These are phyloP conservation scores for Pyrus betulifolia DNA, from an alignment of 306 rosid genomes.

Conservation along the genomic window DNA sequence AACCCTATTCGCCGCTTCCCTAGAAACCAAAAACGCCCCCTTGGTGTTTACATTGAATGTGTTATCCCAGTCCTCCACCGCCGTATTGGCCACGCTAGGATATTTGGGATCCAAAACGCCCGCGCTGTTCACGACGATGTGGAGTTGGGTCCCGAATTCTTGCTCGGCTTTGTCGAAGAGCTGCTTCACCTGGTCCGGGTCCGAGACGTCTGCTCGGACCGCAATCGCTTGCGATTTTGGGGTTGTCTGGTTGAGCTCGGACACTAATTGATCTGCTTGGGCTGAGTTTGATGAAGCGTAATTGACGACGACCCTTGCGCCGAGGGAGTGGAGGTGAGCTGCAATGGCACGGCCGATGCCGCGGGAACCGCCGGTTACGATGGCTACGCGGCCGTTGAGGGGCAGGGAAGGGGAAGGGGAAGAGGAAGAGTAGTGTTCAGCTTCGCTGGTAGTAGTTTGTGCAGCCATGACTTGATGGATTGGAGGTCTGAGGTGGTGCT, in stretches of 20 bases:
- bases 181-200: conserved; percentile 30
- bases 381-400: conserved; percentile 33
- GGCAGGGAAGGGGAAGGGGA: conserved; percentile 10
- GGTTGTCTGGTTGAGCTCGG: conserved; percentile 20
- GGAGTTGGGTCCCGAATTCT: conserved; percentile 16
- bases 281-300: conserved; percentile 17
- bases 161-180: conserved; percentile 34
- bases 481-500: not conserved
- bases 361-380: conserved; percentile 44
- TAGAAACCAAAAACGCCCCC: conserved; percentile 32
- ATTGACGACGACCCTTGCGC: conserved; percentile 37
- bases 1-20: conserved; percentile 33
- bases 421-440: not conserved
- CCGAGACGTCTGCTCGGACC: conserved; percentile 30
- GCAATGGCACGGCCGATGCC: conserved; percentile 49
- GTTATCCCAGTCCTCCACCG: conserved; percentile 29
- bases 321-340: conserved; percentile 43
- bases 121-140: conserved; percentile 34
- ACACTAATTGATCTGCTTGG: conserved; percentile 30
- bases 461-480: not conserved
- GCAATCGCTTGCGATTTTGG: conserved; percentile 20
- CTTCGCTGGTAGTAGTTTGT: not conserved
- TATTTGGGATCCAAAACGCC: conserved; percentile 35
- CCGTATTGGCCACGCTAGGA: conserved; percentile 27
- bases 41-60: conserved; percentile 34